Evolutionary conservation across 495 filamentous ascomycete genomes (phyloP).

Genomic region (Xylaria longipes): DNA sequence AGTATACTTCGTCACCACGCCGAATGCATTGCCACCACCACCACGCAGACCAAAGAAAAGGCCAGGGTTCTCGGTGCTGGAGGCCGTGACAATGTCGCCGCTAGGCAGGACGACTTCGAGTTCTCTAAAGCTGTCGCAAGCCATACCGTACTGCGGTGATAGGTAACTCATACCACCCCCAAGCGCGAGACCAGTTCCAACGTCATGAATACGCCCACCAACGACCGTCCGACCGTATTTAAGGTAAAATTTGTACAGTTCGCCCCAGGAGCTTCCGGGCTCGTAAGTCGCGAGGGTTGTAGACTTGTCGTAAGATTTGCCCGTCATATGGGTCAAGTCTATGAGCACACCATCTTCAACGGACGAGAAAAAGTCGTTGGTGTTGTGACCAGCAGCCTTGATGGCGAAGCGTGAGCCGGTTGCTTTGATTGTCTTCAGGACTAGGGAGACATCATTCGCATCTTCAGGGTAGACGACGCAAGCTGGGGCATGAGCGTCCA

Average conservation of each 20-base stretch:
- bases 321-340: constrained; percentile 36
- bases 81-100: constrained; percentile 29
- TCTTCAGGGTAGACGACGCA: constrained; percentile 43
- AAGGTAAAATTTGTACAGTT: constrained; percentile 43
- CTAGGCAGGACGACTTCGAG: constrained; percentile 26
- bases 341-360: constrained; percentile 51
- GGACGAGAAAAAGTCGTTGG: constrained; percentile 48
- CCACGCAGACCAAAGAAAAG: constrained; percentile 29
- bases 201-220: constrained; percentile 42
- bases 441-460: constrained; percentile 30
- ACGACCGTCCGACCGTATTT: constrained; percentile 44
- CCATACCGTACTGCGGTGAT: constrained; percentile 47
- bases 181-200: constrained; percentile 44
- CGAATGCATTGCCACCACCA: constrained; percentile 58
- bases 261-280: constrained; percentile 43
- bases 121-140: constrained; percentile 40
- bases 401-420: constrained; percentile 46
- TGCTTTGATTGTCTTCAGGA: constrained; percentile 23
- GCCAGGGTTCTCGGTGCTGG: constrained; percentile 26
- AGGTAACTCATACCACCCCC: constrained; percentile 47
- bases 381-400: constrained; percentile 54
- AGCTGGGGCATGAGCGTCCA: constrained; percentile 36
- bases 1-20: constrained; percentile 51
- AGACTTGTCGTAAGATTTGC: constrained; percentile 40
- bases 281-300: constrained; percentile 45